A percentile compares a stretch with the other conserved stretches of the same genome.
Evolutionary conservation across 306 rosid genomes (phyloP).

Genomic region (Hippophae gyantsensis): DNA sequence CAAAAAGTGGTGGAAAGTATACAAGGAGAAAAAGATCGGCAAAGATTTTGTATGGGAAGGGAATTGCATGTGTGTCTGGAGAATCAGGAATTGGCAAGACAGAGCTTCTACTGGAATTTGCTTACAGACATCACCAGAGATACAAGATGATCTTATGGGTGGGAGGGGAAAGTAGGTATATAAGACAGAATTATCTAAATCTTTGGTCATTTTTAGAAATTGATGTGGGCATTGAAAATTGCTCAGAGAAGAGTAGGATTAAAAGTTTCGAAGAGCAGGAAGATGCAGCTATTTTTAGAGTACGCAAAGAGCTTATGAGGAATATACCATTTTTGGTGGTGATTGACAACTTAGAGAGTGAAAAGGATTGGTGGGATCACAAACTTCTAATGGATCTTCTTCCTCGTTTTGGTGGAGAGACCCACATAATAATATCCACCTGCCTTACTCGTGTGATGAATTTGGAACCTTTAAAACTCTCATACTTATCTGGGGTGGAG

Average conservation of each 20-base stretch:
- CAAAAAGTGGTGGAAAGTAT: slow-evolving; percentile 44
- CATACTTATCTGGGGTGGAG: slow-evolving; percentile 69
- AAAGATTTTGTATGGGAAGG: slow-evolving; percentile 68
- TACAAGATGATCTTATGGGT: slow-evolving; percentile 86
- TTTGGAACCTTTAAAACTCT: slow-evolving; percentile 78
- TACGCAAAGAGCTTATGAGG: slow-evolving; percentile 80
- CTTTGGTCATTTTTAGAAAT: slow-evolving; percentile 67
- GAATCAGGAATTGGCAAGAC: slow-evolving; percentile 86
- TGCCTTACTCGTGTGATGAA: slow-evolving; percentile 64
- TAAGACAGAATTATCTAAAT: slow-evolving; percentile 73
- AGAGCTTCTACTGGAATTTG: slow-evolving; percentile 80
- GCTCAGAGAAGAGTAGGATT: slow-evolving; percentile 45
- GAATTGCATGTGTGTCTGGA: slow-evolving; percentile 77
- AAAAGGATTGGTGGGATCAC: slow-evolving; percentile 95
- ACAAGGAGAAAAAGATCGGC: slow-evolving; percentile 45
- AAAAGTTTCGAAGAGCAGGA: slow-evolving; percentile 73
- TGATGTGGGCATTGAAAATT: slow-evolving; percentile 71
- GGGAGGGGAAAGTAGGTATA: slow-evolving; percentile 75
- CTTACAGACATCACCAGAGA: slow-evolving; percentile 77
- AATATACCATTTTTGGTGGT: slow-evolving; percentile 71
- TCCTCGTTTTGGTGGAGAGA: slow-evolving; percentile 81
- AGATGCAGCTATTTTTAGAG: slow-evolving; percentile 59
- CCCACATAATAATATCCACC: slow-evolving; percentile 72
- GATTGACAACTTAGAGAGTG: slow-evolving; percentile 80
- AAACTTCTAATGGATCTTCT: slow-evolving; percentile 85